Percentiles rank a stretch among this genome's conserved stretches.
These are phyloP conservation scores for Ophiostoma pallidulum DNA, from an alignment of 2,329 filamentous ascomycete species.

Conservation along the genomic window DNA sequence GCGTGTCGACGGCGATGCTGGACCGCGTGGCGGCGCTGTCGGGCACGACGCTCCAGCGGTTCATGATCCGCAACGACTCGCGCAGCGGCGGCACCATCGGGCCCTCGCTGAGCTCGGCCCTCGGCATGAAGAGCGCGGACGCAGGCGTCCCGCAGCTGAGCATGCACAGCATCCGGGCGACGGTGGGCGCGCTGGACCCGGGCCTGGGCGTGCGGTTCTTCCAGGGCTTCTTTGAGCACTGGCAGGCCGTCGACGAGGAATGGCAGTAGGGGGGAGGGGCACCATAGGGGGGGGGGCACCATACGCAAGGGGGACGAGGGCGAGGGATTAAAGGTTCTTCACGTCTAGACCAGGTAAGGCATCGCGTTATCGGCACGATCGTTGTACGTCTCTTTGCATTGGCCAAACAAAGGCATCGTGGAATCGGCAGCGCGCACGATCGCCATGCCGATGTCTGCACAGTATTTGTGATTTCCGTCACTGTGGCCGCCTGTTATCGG, in stretches of 20 bases:
- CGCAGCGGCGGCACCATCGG: constrained; percentile 91
- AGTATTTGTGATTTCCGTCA: too few species aligned
- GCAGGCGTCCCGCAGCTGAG: constrained; percentile 84
- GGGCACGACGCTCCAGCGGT: constrained; percentile 66
- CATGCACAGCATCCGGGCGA: constrained; percentile 90
- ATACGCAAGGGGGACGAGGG: too few species aligned
- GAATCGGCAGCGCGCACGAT: too few species aligned
- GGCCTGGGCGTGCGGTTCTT: constrained; percentile 83
- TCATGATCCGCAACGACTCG: constrained; percentile 91
- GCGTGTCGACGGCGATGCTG: constrained; percentile 72
- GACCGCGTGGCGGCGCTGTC: constrained; percentile 67
- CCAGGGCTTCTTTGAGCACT: constrained; percentile 79
- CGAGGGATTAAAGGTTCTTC: too few species aligned
- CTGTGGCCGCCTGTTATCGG: too few species aligned
- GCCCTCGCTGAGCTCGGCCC: constrained; percentile 70
- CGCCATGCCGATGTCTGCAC: too few species aligned
- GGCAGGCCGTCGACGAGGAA: constrained; percentile 74
- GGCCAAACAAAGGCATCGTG: too few species aligned
- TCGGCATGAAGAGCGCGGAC: constrained; percentile 77
- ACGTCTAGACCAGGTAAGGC: too few species aligned
- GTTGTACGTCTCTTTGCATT: too few species aligned
- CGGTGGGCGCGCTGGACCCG: constrained; percentile 75
- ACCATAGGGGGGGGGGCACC: too few species aligned
- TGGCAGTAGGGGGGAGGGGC: constrained; percentile 37
- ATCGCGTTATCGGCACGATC: too few species aligned